Evolutionary conservation across 2,329 filamentous ascomycete species (phyloP).

Genomic region (Paraphoma sp.): DNA sequence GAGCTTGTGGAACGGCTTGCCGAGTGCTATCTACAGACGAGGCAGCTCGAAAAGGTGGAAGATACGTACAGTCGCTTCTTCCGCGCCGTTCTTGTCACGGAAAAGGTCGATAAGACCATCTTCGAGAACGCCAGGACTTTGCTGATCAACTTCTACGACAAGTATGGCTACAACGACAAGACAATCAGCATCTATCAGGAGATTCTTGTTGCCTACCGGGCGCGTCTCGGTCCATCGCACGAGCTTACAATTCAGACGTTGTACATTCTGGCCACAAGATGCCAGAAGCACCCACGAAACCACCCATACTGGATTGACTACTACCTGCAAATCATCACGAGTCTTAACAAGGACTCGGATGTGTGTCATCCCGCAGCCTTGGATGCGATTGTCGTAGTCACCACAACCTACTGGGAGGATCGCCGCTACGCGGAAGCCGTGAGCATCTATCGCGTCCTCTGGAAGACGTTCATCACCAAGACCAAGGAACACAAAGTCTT

Average conservation of each 20-base stretch:
- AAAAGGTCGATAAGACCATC: conserved; percentile 34
- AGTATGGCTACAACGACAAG: conserved; percentile 47
- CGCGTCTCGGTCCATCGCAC: conserved; percentile 44
- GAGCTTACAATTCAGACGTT: conserved; percentile 56
- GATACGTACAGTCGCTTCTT: conserved; percentile 50
- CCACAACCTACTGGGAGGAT: conserved; percentile 56
- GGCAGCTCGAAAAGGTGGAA: conserved; percentile 47
- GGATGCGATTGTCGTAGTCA: conserved; percentile 51
- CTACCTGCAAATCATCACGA: conserved; percentile 55
- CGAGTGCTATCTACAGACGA: conserved; percentile 52
- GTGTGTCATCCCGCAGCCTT: conserved; percentile 49
- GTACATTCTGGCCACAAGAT: conserved; percentile 53
- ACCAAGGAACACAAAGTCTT: conserved; percentile 54
- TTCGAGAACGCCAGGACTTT: conserved; percentile 45
- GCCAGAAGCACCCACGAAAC: conserved; percentile 47
- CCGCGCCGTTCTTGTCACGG: conserved; percentile 43
- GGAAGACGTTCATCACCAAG: conserved; percentile 53
- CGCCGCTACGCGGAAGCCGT: conserved; percentile 52
- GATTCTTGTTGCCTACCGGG: conserved; percentile 44
- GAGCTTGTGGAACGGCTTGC: conserved; percentile 56
- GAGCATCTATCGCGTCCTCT: conserved; percentile 52
- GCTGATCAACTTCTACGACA: conserved; percentile 48
- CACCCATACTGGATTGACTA: conserved; percentile 56
- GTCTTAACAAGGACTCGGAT: conserved; percentile 49
- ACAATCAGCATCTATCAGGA: conserved; percentile 46